Percentiles rank a stretch among this genome's conserved stretches.
phyloP scores from a whole-genome alignment of 139 green algal genomes.

The Chlamydomonas schloesseri region DNA sequence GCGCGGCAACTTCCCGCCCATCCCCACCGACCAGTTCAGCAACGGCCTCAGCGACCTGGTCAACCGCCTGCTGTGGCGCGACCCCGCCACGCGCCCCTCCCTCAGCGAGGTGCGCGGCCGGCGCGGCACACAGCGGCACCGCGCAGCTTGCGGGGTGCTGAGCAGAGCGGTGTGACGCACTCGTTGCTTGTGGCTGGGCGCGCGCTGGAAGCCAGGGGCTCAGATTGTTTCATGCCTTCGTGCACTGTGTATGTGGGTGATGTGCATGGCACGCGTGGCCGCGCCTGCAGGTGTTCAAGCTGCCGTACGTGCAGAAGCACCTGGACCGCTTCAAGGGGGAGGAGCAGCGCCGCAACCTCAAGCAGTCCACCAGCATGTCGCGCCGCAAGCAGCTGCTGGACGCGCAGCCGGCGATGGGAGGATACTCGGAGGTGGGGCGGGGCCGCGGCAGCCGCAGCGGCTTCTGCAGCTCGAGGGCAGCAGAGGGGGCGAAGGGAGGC shows the following conservation, averaged over 20 bases:
- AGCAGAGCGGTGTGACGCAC: no score
- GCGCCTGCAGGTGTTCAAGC: conserved; percentile 58
- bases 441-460: no score
- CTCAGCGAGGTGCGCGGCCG: conserved; percentile 55
- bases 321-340: conserved; percentile 61
- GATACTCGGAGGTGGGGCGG: not conserved
- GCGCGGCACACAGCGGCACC: no score
- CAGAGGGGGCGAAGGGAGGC: no score
- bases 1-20: conserved; percentile 67
- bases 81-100: conserved; percentile 58
- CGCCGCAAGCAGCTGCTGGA: conserved; percentile 39
- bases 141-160: no score
- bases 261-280: no score
- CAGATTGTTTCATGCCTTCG: no score
- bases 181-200: no score
- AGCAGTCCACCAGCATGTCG: conserved; percentile 40
- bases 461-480: no score
- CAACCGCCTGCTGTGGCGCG: conserved; percentile 54
- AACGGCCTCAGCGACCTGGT: conserved; percentile 53
- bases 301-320: conserved; percentile 64
- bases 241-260: not conserved
- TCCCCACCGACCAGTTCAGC: conserved; percentile 61
- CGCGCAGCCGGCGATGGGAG: not conserved
- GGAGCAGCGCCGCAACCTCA: conserved; percentile 40
- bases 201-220: no score